Conservation (phyloP, 169 alveolate species). For the Plasmodium chabaudi region DNA sequence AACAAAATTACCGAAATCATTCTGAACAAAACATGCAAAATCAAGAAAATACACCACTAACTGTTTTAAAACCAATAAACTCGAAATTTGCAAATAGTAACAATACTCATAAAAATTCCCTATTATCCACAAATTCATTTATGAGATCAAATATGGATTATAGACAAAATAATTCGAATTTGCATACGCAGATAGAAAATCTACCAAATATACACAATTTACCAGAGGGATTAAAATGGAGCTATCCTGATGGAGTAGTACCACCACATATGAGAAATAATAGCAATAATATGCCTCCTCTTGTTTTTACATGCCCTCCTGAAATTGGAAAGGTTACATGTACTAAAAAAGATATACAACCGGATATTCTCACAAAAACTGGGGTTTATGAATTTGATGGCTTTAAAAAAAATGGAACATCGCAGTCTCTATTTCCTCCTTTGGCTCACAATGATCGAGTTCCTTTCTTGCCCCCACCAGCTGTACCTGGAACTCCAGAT, state of each 20-base stretch:
- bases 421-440: conserved; percentile 85
- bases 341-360: conserved; percentile 78
- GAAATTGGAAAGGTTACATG: conserved; percentile 84
- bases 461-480: conserved; percentile 79
- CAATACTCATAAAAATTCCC: conserved; percentile 6
- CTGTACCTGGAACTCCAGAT: conserved; percentile 82
- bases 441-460: conserved; percentile 81
- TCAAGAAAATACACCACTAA: conserved; percentile 17
- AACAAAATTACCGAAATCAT: conserved; percentile 41
- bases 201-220: conserved; percentile 75
- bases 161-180: conserved; percentile 18
- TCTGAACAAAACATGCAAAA: conserved; percentile 5
- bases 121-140: conserved; percentile 13
- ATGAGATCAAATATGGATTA: conserved; percentile 22
- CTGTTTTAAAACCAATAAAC: conserved; percentile 32
- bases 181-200: conserved; percentile 52
- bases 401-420: conserved; percentile 76
- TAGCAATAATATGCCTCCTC: conserved; percentile 78
- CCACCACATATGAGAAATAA: conserved; percentile 29
- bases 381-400: conserved; percentile 85
- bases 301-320: conserved; percentile 86
- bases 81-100: conserved; percentile 6
- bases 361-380: conserved; percentile 81
- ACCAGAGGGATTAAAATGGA: conserved; percentile 84
- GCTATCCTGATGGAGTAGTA: conserved; percentile 76